phyloP scores from a whole-genome alignment of 2,329 filamentous ascomycete genomes.

The Pseudogymnoascus sp. region DNA sequence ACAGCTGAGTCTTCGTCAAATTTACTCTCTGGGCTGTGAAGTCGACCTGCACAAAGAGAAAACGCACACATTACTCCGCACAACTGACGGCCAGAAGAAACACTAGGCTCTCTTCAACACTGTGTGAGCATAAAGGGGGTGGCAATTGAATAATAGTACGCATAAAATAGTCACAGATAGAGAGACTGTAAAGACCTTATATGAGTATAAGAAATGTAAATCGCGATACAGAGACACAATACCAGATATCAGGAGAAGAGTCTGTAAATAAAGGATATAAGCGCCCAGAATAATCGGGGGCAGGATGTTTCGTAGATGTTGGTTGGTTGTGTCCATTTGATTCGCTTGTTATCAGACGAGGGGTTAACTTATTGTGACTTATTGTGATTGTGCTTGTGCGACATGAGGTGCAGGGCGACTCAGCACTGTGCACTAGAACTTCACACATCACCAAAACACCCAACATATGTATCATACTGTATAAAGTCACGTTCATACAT shows the following conservation, averaged over 20 bases:
- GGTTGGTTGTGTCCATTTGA: background rate
- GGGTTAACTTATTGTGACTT: background rate
- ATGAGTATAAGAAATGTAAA: background rate
- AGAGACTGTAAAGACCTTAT: background rate
- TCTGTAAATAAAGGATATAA: background rate
- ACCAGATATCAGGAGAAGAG: background rate
- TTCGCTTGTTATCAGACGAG: constrained; percentile 7
- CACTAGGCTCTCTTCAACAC: background rate
- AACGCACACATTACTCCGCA: background rate
- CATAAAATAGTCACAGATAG: background rate
- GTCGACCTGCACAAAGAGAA: background rate
- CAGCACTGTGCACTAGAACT: background rate
- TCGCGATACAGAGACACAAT: background rate
- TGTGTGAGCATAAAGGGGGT: background rate
- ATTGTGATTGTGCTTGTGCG: background rate
- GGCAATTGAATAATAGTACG: background rate
- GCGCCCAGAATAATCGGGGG: background rate
- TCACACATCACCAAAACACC: background rate
- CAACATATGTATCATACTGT: background rate
- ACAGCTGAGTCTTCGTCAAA: background rate
- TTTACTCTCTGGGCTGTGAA: background rate
- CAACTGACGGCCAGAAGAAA: background rate
- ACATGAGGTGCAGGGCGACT: constrained; percentile 1
- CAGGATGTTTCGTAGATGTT: background rate
- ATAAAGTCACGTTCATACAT: background rate